These are phyloP conservation scores for Phaffia rhodozyma DNA, from an alignment of 1,284 basidiomycete species.

Conservation along the genomic window DNA sequence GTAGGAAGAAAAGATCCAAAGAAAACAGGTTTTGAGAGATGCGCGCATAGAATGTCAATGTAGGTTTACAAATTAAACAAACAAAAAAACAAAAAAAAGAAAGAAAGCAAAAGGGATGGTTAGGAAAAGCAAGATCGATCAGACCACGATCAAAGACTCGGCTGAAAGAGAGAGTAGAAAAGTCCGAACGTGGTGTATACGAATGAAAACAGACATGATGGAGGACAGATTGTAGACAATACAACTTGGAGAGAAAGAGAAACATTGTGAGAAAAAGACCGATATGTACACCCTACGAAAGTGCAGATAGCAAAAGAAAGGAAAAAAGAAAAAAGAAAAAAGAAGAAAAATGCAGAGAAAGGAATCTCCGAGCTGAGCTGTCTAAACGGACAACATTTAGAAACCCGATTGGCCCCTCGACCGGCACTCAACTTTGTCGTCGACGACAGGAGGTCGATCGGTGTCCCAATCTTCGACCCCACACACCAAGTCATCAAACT, in stretches of 20 bases:
- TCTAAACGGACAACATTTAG: too few species aligned
- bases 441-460: too few species aligned
- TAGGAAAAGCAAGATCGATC: neutral
- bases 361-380: neutral
- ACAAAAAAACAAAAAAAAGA: neutral
- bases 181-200: neutral
- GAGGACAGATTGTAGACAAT: too few species aligned
- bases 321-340: neutral
- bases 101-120: neutral
- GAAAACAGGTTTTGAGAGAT: neutral
- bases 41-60: neutral
- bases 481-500: slow-evolving; percentile 33
- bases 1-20: neutral
- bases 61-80: neutral
- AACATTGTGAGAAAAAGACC: neutral
- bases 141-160: neutral
- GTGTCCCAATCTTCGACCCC: neutral
- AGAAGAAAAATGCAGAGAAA: neutral
- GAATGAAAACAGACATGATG: too few species aligned
- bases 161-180: too few species aligned
- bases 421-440: too few species aligned
- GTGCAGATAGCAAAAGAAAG: neutral
- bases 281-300: neutral
- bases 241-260: neutral
- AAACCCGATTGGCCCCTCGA: too few species aligned